Evolutionary conservation across 441 rosid genomes (phyloP), one percentile per base, ranked within the genome.

Genomic region (Populus trichocarpa): DNA sequence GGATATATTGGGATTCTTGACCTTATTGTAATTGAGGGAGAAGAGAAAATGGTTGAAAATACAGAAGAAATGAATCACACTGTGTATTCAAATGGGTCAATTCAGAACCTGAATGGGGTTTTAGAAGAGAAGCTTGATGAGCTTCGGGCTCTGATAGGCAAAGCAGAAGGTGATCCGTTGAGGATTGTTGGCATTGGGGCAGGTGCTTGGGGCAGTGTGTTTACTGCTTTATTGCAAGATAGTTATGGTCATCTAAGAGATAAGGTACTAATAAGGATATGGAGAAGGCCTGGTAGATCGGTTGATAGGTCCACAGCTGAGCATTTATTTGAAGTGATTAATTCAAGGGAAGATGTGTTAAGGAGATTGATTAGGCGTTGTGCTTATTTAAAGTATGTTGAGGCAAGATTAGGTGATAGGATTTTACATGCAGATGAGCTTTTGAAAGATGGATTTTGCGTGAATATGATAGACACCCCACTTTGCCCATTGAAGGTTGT

Each of bases 121-220:
- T 50, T 74, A 70, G 90, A 86, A 71, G 89, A 84, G 76, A 96
- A 91, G 82, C 91, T 96, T 33, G 97, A 91, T 71, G 97, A 91
- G 73, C 88, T 91, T 78, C 90, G 98, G 13, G 74, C 57, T 68
- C 82, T 92, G 18, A 53, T 93, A 63, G 95, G 93, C 8, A 94
- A 96, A 82, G 82, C 93, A 5, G 93, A 91, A 32, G 93, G 92
- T n/a, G 98, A 94, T 85, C 98, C 98, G 0, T 79, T 96, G 33
- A 93, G 92, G 80, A 89, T 94, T 70, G 98, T 91, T 23, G 94
- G 98, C 18, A 86, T 96, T 59, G 99, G 99, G 57, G 98, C 98
- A 1, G 98, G 99, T 74, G 99, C 98, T 78, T 96, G 99, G 98
- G 98, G 98, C 30, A 94, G 98, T 82, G 99, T 94, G 42, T 96